Evolutionary conservation across 78 protist species (phyloP).

Genomic region (Isochrysis galbana): DNA sequence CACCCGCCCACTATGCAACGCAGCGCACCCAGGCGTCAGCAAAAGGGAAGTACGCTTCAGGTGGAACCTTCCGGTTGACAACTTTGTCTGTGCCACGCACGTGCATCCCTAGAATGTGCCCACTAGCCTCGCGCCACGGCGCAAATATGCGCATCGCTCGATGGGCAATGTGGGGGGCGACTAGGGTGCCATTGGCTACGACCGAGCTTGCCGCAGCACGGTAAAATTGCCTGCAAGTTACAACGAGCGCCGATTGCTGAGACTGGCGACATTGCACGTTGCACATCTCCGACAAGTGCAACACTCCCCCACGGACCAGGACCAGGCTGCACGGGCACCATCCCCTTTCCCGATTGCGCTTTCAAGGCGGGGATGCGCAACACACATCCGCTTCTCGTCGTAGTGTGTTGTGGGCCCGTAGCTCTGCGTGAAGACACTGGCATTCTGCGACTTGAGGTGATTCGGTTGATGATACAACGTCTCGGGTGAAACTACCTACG

Average conservation of each 20-base stretch:
- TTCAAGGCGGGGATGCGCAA: too few species aligned
- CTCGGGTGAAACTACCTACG: too few species aligned
- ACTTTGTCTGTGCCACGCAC: slow-evolving; percentile 26
- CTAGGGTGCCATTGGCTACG: not conserved
- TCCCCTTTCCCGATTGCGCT: too few species aligned
- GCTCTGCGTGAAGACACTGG: not conserved
- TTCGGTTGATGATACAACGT: not conserved
- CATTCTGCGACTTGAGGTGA: too few species aligned
- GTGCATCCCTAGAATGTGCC: not conserved
- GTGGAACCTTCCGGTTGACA: not conserved
- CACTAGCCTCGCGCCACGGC: not conserved
- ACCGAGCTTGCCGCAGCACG: not conserved
- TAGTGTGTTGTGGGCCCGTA: not conserved
- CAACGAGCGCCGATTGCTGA: too few species aligned
- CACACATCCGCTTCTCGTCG: too few species aligned
- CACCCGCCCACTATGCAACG: too few species aligned
- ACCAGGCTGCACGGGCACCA: too few species aligned
- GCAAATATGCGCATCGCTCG: not conserved
- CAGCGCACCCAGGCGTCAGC: not conserved
- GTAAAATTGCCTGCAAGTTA: too few species aligned
- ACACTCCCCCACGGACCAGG: too few species aligned
- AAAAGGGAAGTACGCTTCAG: not conserved
- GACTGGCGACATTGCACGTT: too few species aligned
- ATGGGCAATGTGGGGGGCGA: not conserved
- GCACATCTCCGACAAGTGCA: too few species aligned